Percentiles rank a stretch among this genome's conserved stretches.
Conservation (phyloP, 768 basidiomycete species). For the Lentinula edodes region DNA sequence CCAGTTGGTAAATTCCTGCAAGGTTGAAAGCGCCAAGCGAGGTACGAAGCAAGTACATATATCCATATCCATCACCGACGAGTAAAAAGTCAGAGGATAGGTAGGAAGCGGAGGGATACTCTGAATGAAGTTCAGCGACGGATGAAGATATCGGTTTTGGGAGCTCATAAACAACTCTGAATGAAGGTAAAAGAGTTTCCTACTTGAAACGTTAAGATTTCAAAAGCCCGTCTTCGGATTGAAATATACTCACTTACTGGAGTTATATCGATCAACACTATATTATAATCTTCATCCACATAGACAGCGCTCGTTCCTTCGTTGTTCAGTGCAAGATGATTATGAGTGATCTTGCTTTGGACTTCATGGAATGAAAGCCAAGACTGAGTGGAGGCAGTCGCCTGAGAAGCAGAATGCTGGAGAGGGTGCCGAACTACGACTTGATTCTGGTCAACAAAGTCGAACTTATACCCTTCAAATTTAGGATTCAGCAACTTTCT, state of each 20-base stretch:
- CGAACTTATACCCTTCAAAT: slow-evolving; percentile 81
- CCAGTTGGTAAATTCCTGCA: slow-evolving; percentile 49
- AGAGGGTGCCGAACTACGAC: slow-evolving; percentile 47
- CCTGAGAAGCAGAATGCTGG: slow-evolving; percentile 51
- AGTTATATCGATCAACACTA: slow-evolving; percentile 53
- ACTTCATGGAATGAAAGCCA: slow-evolving; percentile 77
- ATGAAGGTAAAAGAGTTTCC: slow-evolving; percentile 45
- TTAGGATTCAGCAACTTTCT: slow-evolving; percentile 59
- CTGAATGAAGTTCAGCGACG: slow-evolving; percentile 38
- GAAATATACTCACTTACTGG: slow-evolving; percentile 40
- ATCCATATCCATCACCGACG: slow-evolving; percentile 68
- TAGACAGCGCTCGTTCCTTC: slow-evolving; percentile 51
- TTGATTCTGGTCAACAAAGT: slow-evolving; percentile 53
- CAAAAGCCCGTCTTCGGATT: slow-evolving; percentile 4
- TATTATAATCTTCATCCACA: slow-evolving; percentile 56
- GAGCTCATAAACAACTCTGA: slow-evolving; percentile 54
- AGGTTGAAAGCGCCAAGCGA: slow-evolving; percentile 33
- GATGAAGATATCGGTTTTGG: slow-evolving; percentile 45
- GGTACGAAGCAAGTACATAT: slow-evolving; percentile 54
- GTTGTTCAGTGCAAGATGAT: slow-evolving; percentile 58
- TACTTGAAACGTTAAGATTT: slow-evolving; percentile 30
- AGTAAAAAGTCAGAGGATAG: slow-evolving; percentile 43
- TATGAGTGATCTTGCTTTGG: slow-evolving; percentile 78
- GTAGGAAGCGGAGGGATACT: slow-evolving; percentile 73
- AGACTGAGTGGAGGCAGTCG: slow-evolving; percentile 52